phyloP scores from a whole-genome alignment of 441 rosid genomes.

The Aleurites moluccanus region DNA sequence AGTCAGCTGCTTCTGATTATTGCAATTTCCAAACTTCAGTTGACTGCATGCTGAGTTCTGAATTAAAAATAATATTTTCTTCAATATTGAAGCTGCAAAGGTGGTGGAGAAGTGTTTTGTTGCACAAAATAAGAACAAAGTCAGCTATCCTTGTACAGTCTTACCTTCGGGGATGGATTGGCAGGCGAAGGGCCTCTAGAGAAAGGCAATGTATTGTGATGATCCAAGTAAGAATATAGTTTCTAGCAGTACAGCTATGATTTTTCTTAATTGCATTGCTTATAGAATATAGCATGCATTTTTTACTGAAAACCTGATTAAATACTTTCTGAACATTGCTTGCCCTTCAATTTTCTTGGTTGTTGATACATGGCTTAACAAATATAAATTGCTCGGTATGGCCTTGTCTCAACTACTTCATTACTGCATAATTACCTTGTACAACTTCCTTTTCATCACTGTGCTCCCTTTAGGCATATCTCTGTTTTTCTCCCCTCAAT shows the following conservation, averaged over 20 bases:
- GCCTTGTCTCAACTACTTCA: neutral
- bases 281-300: neutral
- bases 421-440: neutral
- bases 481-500: too few species aligned
- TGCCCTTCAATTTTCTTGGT: neutral
- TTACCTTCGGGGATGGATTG: slow-evolving; percentile 57
- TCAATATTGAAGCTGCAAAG: slow-evolving; percentile 64
- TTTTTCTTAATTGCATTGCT: neutral
- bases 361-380: neutral
- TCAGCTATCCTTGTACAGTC: slow-evolving; percentile 63
- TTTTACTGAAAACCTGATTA: neutral
- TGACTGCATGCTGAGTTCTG: slow-evolving; percentile 33
- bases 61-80: slow-evolving; percentile 29
- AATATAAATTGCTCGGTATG: neutral
- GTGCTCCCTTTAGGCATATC: neutral
- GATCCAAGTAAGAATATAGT: slow-evolving; percentile 61
- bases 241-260: neutral
- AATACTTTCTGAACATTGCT: neutral
- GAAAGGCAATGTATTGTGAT: slow-evolving; percentile 35
- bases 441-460: neutral
- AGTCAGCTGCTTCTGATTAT: slow-evolving; percentile 22
- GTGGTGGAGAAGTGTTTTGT: slow-evolving; percentile 70
- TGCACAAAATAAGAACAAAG: slow-evolving; percentile 44
- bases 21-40: slow-evolving; percentile 24
- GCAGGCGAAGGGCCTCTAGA: slow-evolving; percentile 43